A percentile compares a stretch with the other conserved stretches of the same genome.
These are phyloP conservation scores for Fraxinus latifolia DNA, from an alignment of 305 asterid genomes.

Conservation along the genomic window DNA sequence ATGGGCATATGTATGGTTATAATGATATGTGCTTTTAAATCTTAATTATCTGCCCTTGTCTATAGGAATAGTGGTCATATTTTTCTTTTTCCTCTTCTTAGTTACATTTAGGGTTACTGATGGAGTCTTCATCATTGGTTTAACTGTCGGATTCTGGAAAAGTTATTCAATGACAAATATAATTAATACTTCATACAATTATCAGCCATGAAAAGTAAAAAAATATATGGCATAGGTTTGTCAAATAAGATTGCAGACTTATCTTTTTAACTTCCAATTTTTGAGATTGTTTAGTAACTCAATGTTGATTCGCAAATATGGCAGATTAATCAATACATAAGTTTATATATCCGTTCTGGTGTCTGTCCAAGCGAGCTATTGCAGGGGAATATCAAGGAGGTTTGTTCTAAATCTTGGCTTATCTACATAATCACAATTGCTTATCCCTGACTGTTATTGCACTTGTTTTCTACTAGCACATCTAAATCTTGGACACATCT, in stretches of 20 bases:
- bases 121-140: neutral
- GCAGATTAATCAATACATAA: constrained; percentile 81
- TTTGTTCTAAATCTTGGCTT: constrained; percentile 32
- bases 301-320: constrained; percentile 13
- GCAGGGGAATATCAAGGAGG: constrained; percentile 72
- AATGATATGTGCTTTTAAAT: neutral
- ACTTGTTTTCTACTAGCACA: neutral
- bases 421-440: neutral
- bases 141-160: neutral
- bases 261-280: neutral
- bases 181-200: neutral
- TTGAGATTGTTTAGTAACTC: constrained; percentile 12
- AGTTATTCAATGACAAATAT: neutral
- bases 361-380: constrained; percentile 82
- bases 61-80: neutral
- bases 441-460: neutral
- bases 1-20: neutral
- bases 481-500: neutral
- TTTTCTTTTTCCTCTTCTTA: neutral
- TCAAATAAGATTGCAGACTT: neutral
- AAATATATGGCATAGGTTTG: neutral
- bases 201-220: constrained; percentile 10
- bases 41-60: neutral
- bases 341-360: constrained; percentile 57
- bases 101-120: neutral